Conservation (phyloP, 164 flowering plant species). For the Brasenia schreberi region DNA sequence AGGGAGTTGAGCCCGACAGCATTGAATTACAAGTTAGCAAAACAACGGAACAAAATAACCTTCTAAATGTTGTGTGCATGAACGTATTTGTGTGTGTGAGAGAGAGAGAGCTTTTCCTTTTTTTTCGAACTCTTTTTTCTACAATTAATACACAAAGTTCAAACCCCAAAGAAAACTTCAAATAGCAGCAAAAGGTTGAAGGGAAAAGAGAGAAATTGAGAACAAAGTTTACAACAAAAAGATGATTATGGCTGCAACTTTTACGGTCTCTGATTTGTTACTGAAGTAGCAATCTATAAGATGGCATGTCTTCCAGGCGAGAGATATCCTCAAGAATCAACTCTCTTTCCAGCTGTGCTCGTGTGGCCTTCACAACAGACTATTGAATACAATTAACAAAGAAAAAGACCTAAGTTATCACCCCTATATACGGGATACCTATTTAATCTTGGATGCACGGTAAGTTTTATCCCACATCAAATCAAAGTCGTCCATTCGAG, state of each 20-base stretch:
- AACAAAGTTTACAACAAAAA: background rate
- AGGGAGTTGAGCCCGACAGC: no score
- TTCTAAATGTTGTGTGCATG: no score
- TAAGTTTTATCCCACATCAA: no score
- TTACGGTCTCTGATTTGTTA: background rate
- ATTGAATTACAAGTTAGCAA: no score
- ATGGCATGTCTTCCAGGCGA: slow-evolving; percentile 66
- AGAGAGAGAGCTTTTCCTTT: background rate
- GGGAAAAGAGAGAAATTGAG: background rate
- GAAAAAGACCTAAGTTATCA: background rate
- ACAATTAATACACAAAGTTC: background rate
- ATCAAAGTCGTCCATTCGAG: no score
- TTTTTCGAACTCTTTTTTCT: background rate
- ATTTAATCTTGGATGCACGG: no score
- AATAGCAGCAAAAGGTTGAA: background rate
- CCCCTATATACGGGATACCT: no score
- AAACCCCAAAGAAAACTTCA: background rate
- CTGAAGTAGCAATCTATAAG: slow-evolving; percentile 43
- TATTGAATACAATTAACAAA: slow-evolving; percentile 2
- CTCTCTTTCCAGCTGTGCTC: slow-evolving; percentile 69
- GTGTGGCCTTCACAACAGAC: slow-evolving; percentile 84
- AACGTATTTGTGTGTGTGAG: background rate
- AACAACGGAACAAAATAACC: no score
- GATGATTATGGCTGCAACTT: no score
- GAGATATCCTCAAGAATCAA: slow-evolving; percentile 53